Evolutionary conservation across 768 basidiomycete species (phyloP), one percentile per base, ranked within the genome.

Genomic region (Amyloporia xantha): DNA sequence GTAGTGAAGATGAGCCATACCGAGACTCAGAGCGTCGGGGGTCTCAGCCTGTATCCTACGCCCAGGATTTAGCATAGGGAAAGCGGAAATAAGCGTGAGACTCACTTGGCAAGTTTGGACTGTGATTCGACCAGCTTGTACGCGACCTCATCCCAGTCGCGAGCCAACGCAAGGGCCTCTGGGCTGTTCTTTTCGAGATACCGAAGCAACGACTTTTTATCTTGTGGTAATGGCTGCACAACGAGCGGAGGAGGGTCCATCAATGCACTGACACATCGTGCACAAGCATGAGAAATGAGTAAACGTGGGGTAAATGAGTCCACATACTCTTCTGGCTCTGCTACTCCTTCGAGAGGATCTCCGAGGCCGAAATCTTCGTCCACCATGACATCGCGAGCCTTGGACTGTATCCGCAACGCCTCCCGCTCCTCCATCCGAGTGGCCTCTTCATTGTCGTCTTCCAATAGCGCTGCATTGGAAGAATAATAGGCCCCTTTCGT

Each of bases 351-450:
- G 30, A 33, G 9, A 33, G 30, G 30, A 15, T 33, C 30, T 33
- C 9, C 30, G 9, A 33, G 15, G 7, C 30, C 30, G 15, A 33
- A 33, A 33, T 33, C 30, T 7, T 33, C 30, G 30, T 33, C 30
- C 9, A 33, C 30, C 30, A 33, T 7, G 15, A 15, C 30, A 15
- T 33, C 30, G 7, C 30, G 7, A 7, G 30, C 30, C 67, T 89
- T 92, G 30, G 68, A 65, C 64, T 95, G 94, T 39, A 95, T 66
- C 49, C 90, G 72, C 56, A 68, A 81, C 5, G 87, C 89, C 64
- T 97, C 93, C 61, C 86, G 82, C 62, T 91, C 90, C 60, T 97
- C 92, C 43, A 95, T 68, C 55, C 87, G 85, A 59, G 88, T 79
- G 27, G 82, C 87, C 64, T 95, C 93, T 58, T 95, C 93, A 54